Base-by-base conservation (phyloP, 306 rosid genomes). In the Cucurbita argyrosperma region DNA sequence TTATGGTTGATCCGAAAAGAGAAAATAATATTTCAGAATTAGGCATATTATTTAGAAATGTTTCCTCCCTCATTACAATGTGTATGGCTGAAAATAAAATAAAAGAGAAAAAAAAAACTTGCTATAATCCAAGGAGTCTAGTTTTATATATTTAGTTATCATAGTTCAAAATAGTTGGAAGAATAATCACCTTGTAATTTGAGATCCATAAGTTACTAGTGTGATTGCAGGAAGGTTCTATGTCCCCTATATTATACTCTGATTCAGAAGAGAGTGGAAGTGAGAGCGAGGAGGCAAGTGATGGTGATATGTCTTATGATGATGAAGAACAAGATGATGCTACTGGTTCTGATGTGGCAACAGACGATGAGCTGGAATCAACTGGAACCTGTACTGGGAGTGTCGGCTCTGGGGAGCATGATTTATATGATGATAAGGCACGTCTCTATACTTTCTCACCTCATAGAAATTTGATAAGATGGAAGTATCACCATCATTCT, bases 251-350 rank as follows among this genome's bases (percentile, higher is more conserved):
- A 49, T 74, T 88, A 76, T 89, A 95, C 87, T 78, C 84, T 3
- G 95, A 91, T 75, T 68, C 97, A 7, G 96, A 89, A 74, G 97
- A 88, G 52, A 86, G 90, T 83, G 90, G 83, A 66, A 88, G 88
- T 66, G 97, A 84, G 82, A 84, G 89, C 15, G 99, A 83, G 62
- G 97, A 88, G 80, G 96, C 74, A 54, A 83, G 89, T 37, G 97
- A 89, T 67, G 95, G 85, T 79, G 96, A 86, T 7, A 76, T 81
- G 76, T 94, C 92, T 56, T 89, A 88, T 66, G 92, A 94, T 40
- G 96, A 88, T 23, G 93, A 87, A 77, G 87, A 88, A 43, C 71
- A 78, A 23, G 91, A 88, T 65, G 86, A 81, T 80, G 83, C 84
- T 43, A 23, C 84, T 4, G 93, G 74, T 68, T 90, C 90, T 77